Evolutionary conservation across 164 flowering plant species (phyloP), one percentile per base, ranked within the genome.

Genomic region (Kalanchoe fedtschenkoi): DNA sequence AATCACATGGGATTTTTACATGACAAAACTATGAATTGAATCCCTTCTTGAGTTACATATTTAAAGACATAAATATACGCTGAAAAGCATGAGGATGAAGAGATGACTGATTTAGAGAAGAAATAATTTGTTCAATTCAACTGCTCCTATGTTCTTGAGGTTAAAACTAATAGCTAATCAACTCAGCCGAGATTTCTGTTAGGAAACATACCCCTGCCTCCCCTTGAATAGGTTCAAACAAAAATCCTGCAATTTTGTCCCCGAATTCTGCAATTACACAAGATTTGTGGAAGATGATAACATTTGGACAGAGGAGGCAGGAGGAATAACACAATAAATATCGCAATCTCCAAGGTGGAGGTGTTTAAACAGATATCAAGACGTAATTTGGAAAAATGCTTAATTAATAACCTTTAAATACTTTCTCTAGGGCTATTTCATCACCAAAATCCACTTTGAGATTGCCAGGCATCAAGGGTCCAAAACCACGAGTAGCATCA

Each of bases 161-260:
- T 37, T 10, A 26, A 51, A 24, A 10, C 26, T 24, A 51, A 1
- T 51, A 26, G 32, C 3, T 24, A 9, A 10, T 51, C 13, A 32
- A 21, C 30, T 0, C 1, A 26, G 24, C 21, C 53, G 35, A 53
- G 29, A 51, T 29, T 53, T 10, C 44, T 15, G 68, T 34, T 51
- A 11, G 16, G 47, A 64, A 66, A 24, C 84, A 65, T 87, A 95
- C 95, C 84, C 99, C 99, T 43, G 99, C 99, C 76, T 95, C 99
- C 58, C 99, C 99, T 78, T 95, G 99, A 67, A 95, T 95, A 37
- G 99, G 99, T 74, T 95, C 99, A 75, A 95, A 95, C 35, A 95
- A 75, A 78, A 91, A 95, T 66, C 87, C 99, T 68, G 99, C 99
- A 37, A 91, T 86, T 54, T 57, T 72, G 59, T 89, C 83, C 66